Base-by-base conservation (phyloP, 2,329 filamentous ascomycete genomes). In the Trichoderma simmonsii region DNA sequence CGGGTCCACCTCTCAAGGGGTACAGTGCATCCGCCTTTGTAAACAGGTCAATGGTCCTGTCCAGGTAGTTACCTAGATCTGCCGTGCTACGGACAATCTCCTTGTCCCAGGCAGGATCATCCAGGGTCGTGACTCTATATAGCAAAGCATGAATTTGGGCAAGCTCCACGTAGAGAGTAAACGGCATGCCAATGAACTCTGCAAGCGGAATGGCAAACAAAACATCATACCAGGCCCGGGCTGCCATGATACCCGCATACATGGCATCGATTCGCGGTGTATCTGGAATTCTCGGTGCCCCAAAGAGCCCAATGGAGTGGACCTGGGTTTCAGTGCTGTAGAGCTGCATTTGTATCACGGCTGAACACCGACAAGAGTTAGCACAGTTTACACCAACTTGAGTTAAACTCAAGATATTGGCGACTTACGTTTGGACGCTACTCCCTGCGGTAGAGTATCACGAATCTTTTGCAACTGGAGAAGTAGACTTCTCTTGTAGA, bases 21-120 rank as follows among this genome's bases (percentile, higher is more conserved):
- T 81, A 82, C 8, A 75, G 72, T 3, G 73, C 71, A 15, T 75
- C 74, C 7, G 80, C 63, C 21, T 75, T 75, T 24, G 74, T 73
- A 39, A 82, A 80, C n/a, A 77, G 62, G n/a, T 81, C 78, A 57
- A 80, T 78, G 4, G 77, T 76, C 59, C 78, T 77, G 54, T 83
- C 80, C 5, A 83, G 72, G n/a, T 83, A 74, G 7, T 73, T 68
- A 2, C 82, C 75, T 0, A 84, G 75, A 61, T 85, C 80, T 5
- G 77, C 81, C 2, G 80, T 82, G 26, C 76, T 76, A 15, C 78
- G 78, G 6, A 84, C 77, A 1, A 80, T 72, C 4, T 79, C 78
- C 68, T 80, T 81, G 71, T 85, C 83, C 83, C 83, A 85, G 6
- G 77, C 80, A 2, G 81, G 80, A 18, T 82, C 80, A 8, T 84